A percentile compares a stretch with the other conserved stretches of the same genome.
phyloP scores from a whole-genome alignment of 177 flowering plant species.

The Vitis hybrid region DNA sequence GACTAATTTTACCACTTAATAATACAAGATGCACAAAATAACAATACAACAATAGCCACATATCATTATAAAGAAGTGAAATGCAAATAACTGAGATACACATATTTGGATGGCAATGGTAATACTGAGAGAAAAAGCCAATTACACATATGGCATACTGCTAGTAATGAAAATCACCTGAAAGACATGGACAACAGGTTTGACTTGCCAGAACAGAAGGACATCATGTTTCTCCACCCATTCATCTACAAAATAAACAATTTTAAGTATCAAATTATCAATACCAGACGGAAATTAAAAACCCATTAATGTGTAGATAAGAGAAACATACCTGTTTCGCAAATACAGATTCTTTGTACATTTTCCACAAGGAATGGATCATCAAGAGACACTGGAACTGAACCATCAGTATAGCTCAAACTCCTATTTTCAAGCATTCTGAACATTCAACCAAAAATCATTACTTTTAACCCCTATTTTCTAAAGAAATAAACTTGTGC shows the following conservation, averaged over 20 bases:
- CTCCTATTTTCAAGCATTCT: slow-evolving; percentile 97
- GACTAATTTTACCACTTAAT: too few species aligned
- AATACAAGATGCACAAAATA: too few species aligned
- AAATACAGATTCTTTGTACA: slow-evolving; percentile 72
- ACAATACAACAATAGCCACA: too few species aligned
- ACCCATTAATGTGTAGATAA: not conserved
- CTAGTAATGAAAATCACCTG: slow-evolving; percentile 53
- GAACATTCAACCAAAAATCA: slow-evolving; percentile 5
- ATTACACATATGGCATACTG: not conserved
- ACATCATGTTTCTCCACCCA: slow-evolving; percentile 69
- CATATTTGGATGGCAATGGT: too few species aligned
- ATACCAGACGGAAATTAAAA: not conserved
- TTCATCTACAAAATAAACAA: slow-evolving; percentile 59
- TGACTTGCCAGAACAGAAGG: slow-evolving; percentile 98
- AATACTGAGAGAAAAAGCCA: not conserved
- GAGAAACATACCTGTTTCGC: slow-evolving; percentile 71
- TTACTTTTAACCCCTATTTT: not conserved
- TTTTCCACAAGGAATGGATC: slow-evolving; percentile 72
- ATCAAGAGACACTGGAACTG: slow-evolving; percentile 72
- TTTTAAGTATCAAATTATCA: slow-evolving; percentile 14
- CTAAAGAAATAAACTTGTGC: not conserved
- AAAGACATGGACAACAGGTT: slow-evolving; percentile 90
- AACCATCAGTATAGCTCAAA: slow-evolving; percentile 82
- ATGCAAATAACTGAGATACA: too few species aligned
- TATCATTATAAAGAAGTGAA: too few species aligned